Evolutionary conservation across 345 rosid species (phyloP).

Genomic region (Citrus glauca): DNA sequence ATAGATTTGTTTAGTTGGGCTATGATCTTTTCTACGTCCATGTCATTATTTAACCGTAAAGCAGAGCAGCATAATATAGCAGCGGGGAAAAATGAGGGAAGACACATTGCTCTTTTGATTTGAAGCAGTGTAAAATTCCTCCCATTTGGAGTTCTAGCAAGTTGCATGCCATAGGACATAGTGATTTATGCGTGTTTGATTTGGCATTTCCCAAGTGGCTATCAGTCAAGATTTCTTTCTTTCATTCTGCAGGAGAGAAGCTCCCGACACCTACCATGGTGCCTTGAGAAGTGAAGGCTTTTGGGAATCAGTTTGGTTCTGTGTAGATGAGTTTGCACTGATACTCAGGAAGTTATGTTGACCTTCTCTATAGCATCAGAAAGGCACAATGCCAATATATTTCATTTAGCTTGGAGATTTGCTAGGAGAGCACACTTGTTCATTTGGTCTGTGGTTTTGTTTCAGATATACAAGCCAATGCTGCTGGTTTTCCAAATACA

Average conservation of each 20-base stretch:
- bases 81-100: not conserved
- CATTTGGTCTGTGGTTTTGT: not conserved
- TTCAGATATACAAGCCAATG: not conserved
- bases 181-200: not conserved
- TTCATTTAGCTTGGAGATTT: not conserved
- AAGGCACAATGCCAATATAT: not conserved
- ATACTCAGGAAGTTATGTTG: not conserved
- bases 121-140: not conserved
- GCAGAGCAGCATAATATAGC: no score
- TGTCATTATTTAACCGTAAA: not conserved
- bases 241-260: not conserved
- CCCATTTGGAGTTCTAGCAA: not conserved
- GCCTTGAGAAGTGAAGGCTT: not conserved
- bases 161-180: not conserved
- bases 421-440: not conserved
- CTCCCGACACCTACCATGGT: not conserved
- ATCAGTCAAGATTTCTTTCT: not conserved
- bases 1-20: not conserved
- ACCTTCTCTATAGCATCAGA: not conserved
- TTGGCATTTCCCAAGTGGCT: not conserved
- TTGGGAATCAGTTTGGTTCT: not conserved
- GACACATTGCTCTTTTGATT: not conserved
- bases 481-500: not conserved
- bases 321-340: not conserved
- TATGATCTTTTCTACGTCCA: not conserved